Conservation (phyloP, 2,329 filamentous ascomycete genomes). For the Hypoxylon sp. region DNA sequence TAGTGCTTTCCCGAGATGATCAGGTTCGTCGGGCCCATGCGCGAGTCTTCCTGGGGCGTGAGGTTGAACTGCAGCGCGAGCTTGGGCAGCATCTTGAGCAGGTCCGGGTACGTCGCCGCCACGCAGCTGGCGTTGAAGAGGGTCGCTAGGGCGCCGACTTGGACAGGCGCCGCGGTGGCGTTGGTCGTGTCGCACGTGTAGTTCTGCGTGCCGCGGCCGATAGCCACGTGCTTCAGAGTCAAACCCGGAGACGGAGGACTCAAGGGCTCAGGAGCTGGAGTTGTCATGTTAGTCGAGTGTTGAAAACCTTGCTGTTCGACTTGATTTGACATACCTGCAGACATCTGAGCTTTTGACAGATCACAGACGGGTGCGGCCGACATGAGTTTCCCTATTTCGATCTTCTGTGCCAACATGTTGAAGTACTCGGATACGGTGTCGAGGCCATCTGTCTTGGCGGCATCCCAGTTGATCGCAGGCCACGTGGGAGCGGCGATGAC, state of each 20-base stretch:
- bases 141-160: slow-evolving; percentile 77
- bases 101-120: slow-evolving; percentile 71
- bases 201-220: slow-evolving; percentile 91
- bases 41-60: slow-evolving; percentile 45
- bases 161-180: slow-evolving; percentile 66
- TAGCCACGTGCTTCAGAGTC: slow-evolving; percentile 76
- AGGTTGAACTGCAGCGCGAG: slow-evolving; percentile 74
- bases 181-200: slow-evolving; percentile 80
- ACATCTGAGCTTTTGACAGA: slow-evolving; percentile 60
- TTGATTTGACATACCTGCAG: slow-evolving; percentile 52
- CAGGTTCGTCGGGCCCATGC: slow-evolving; percentile 65
- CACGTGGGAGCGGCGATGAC: slow-evolving; percentile 55
- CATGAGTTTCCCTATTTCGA: slow-evolving; percentile 56
- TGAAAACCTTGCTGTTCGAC: not conserved
- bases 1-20: slow-evolving; percentile 79
- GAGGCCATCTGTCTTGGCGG: slow-evolving; percentile 52
- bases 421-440: slow-evolving; percentile 67
- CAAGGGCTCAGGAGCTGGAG: slow-evolving; percentile 63
- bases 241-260: slow-evolving; percentile 68
- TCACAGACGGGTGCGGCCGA: slow-evolving; percentile 59
- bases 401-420: slow-evolving; percentile 64
- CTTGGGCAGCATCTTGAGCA: slow-evolving; percentile 69
- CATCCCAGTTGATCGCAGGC: slow-evolving; percentile 53
- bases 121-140: slow-evolving; percentile 91
- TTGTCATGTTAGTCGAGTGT: slow-evolving; percentile 40